Percentiles rank a stretch among this genome's conserved stretches.
phyloP scores from a whole-genome alignment of 148 eudicot genomes.

The Rhododendron simsii region DNA sequence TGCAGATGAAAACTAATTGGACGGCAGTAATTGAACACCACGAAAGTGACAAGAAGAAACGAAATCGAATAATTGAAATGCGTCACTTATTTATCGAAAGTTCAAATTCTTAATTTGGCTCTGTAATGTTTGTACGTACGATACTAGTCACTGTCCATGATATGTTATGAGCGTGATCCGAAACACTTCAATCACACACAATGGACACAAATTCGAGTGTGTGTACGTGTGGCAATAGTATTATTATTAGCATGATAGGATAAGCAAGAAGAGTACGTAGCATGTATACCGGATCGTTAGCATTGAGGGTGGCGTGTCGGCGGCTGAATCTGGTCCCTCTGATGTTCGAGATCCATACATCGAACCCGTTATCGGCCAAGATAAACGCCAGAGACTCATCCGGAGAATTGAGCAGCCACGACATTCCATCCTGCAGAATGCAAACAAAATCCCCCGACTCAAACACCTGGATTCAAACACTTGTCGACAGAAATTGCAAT shows the following conservation, averaged over 20 bases:
- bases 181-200: neutral
- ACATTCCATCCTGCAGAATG: conserved; percentile 50
- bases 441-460: neutral
- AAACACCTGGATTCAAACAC: neutral
- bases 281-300: conserved; percentile 19
- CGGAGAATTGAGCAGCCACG: conserved; percentile 54
- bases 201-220: neutral
- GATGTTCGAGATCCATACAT: conserved; percentile 62
- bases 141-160: neutral
- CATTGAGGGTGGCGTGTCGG: conserved; percentile 41
- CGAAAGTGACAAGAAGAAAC: neutral
- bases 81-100: neutral
- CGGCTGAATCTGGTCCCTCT: conserved; percentile 64
- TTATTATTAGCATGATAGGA: neutral
- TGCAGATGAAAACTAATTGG: too few relatives aligned
- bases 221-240: neutral
- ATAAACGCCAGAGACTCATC: conserved; percentile 50
- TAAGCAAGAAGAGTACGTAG: too few relatives aligned
- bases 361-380: conserved; percentile 58
- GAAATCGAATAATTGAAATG: too few relatives aligned
- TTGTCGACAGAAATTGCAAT: neutral
- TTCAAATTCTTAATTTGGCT: neutral
- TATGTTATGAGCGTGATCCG: neutral
- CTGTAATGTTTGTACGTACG: neutral
- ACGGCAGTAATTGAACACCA: neutral